Base-by-base conservation (phyloP, 140 eudicot species). In the Bidens hawaiensis region DNA sequence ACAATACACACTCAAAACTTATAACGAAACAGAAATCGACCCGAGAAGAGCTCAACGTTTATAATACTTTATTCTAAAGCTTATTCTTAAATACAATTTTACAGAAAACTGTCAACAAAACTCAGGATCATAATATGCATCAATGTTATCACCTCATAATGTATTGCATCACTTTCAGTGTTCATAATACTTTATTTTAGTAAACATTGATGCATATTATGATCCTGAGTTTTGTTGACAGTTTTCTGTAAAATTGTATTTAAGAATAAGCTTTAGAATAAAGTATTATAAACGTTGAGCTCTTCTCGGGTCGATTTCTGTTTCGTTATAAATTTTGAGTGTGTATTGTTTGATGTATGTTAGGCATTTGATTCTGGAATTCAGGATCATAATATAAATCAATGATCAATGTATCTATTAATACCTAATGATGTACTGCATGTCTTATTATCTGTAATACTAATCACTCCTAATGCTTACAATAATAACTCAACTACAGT, bases 141-240 rank as follows among this genome's bases (percentile, higher is more conserved):
- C 48, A 7, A 11, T 30, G 70, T 17, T 21, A 13, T 19, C 10
- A 48, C 5, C 28, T 67, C n/a, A 38, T 9, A 30, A 67, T 26
- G 42, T 53, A 41, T 52, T 18, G 14, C 68, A 57, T 46, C 43
- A 21, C 3, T 27, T 15, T n/a, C 31, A 1, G 9, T 55, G 47
- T 27, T 68, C 12, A 8, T n/a, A n/a, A n/a, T n/a, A n/a, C 65
- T 60, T 38, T 3, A 60, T 26, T 63, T 43, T 46, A 62, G 43
- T n/a, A n/a, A n/a, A n/a, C n/a, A n/a, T 11, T 7, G 48, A 48
- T 48, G 23, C n/a, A 21, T 19, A 43, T 62, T 62, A 25, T 15
- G 55, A 43, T 14, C 18, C 15, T 25, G 46, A 26, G n/a, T 23
- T 60, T 62, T 25, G 52, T 62, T 42, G 43, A 27, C 14, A 28